Conservation (phyloP, 441 rosid genomes). For the Aquilaria agallochum region DNA sequence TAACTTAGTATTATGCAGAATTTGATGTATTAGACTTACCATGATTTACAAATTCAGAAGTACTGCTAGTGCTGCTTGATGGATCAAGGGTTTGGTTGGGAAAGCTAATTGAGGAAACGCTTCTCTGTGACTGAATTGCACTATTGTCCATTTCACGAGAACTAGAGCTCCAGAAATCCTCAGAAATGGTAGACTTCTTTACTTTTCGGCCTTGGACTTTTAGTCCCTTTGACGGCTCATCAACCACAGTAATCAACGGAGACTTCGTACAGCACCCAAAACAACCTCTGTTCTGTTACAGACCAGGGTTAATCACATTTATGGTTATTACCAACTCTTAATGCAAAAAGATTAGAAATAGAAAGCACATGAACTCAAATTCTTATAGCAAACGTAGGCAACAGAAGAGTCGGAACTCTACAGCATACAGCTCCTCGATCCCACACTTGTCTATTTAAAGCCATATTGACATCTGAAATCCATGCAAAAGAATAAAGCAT, state of each 20-base stretch:
- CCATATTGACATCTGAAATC: too few relatives aligned
- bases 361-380: too few relatives aligned
- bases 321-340: slow-evolving; percentile 26
- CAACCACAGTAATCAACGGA: slow-evolving; percentile 32
- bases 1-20: neutral
- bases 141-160: slow-evolving; percentile 46
- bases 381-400: too few relatives aligned
- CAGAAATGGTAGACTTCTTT: slow-evolving; percentile 36
- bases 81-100: slow-evolving; percentile 35
- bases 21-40: slow-evolving; percentile 41
- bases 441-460: too few relatives aligned
- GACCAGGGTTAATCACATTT: slow-evolving; percentile 34
- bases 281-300: slow-evolving; percentile 93
- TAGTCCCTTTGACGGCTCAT: slow-evolving; percentile 48
- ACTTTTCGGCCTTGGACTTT: slow-evolving; percentile 32
- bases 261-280: slow-evolving; percentile 61
- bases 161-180: slow-evolving; percentile 57
- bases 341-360: neutral
- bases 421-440: too few relatives aligned
- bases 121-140: slow-evolving; percentile 42
- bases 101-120: slow-evolving; percentile 43
- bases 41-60: slow-evolving; percentile 65
- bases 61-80: slow-evolving; percentile 46
- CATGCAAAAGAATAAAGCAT: too few relatives aligned
- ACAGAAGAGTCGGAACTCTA: too few relatives aligned